Conservation (phyloP, 768 basidiomycete genomes). For the Hypholoma fasciculare region DNA sequence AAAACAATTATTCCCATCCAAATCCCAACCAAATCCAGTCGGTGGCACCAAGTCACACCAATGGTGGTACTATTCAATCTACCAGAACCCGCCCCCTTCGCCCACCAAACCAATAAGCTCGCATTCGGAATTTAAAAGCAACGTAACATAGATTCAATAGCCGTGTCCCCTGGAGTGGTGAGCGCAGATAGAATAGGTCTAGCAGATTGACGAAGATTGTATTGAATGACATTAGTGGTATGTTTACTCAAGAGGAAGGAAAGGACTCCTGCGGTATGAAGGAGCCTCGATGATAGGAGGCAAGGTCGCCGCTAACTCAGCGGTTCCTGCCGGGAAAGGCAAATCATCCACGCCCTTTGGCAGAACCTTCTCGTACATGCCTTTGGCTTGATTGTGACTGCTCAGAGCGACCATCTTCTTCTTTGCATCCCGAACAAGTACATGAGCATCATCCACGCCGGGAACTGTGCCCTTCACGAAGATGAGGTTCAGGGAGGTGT, state of each 20-base stretch:
- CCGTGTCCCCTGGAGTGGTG: neutral
- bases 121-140: too few species aligned
- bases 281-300: conserved; percentile 72
- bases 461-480: conserved; percentile 93
- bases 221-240: neutral
- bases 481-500: conserved; percentile 81
- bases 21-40: too few species aligned
- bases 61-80: too few species aligned
- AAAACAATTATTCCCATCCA: too few species aligned
- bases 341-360: conserved; percentile 82
- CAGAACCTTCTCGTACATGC: conserved; percentile 73
- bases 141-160: neutral
- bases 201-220: neutral
- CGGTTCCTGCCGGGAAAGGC: conserved; percentile 92
- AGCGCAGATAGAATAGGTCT: neutral
- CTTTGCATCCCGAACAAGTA: conserved; percentile 86
- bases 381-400: conserved; percentile 65
- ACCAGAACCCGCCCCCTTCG: too few species aligned
- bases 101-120: too few species aligned
- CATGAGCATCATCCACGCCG: conserved; percentile 85
- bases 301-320: conserved; percentile 65
- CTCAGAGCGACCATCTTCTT: conserved; percentile 74
- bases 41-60: too few species aligned
- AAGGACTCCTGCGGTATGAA: conserved; percentile 74
- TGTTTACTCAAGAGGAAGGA: conserved; percentile 65